Evolutionary conservation across 2,329 filamentous ascomycete genomes (phyloP), one percentile per base, ranked within the genome.

Genomic region (Alternaria novae-zelandiae): DNA sequence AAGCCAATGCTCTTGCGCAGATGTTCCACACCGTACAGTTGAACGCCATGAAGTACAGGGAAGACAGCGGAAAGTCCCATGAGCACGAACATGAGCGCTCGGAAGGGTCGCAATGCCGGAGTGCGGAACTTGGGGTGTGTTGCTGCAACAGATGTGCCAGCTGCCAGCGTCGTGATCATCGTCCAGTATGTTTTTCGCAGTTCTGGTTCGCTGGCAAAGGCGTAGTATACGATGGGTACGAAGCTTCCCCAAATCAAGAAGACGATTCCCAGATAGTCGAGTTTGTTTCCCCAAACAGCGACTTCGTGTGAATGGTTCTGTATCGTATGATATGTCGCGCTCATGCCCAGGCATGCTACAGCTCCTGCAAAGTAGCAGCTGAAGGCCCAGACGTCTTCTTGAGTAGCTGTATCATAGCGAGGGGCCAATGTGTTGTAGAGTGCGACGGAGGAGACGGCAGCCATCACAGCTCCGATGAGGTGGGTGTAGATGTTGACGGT

Each of bases 241-340:
- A 95, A 97, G 77, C 91, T 95, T 7, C 96, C 96, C 70, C 95
- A 92, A 63, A 98, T 98, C 70, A 99, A 83, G 53, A 90, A 88
- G 28, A 98, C 92, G 71, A 99, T 99, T 7, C 96, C 96, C 6
- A 95, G 88, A 78, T 99, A 98, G 78, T 99, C 96, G 60, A 98
- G 83, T 79, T 97, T 93, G 78, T 98, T 98, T 11, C 94, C 94
- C 84, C 93, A 92, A 65, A 88, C 90, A 3, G 91, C 89, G 13
- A 97, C 92, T 2, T 82, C 81, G 41, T 89, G 87, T 17, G 92
- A 96, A 79, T 99, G 96, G 70, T 97, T 97, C 21, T 86, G 89
- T 51, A 97, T 87, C 2, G 92, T 87, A 78, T 99, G 96, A 77
- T 90, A 99, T 3, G 90, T 91, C 6, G 93, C 82, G 59, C 79